A percentile compares a stretch with the other conserved stretches of the same genome.
Evolutionary conservation across 2,329 filamentous ascomycete genomes (phyloP).

Genomic region (Calonectria pseudoreteaudii): DNA sequence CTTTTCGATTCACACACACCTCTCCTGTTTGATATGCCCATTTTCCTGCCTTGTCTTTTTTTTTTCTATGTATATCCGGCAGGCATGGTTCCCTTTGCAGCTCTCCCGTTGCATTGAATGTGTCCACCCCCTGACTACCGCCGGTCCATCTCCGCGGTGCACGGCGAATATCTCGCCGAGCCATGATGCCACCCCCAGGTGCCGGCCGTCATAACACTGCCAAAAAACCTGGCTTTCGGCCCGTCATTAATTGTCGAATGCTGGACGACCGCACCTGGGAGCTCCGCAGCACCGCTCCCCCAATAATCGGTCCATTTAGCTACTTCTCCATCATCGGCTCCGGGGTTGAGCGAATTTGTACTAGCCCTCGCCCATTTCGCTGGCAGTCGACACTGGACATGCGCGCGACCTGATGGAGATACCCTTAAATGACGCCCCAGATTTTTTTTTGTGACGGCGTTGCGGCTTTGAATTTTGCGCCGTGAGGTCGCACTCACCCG

Average conservation of each 20-base stretch:
- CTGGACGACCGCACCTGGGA: background rate
- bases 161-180: slow-evolving; percentile 1
- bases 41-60: background rate
- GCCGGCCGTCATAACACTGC: background rate
- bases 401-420: background rate
- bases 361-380: background rate
- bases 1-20: background rate
- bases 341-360: slow-evolving; percentile 7
- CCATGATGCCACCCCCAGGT: background rate
- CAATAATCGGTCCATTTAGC: slow-evolving; percentile 2
- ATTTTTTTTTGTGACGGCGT: background rate
- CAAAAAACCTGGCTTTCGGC: slow-evolving; percentile 1
- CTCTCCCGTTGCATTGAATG: background rate
- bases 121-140: background rate
- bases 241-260: background rate
- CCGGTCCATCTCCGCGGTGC: background rate
- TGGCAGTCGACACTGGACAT: background rate
- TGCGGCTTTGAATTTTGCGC: background rate
- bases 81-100: background rate
- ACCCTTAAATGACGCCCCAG: slow-evolving; percentile 3
- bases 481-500: background rate
- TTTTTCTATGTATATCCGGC: background rate
- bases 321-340: background rate
- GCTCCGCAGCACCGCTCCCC: background rate
- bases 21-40: background rate